Conservation (phyloP, 2,329 filamentous ascomycete species). For the Alternaria sp. region DNA sequence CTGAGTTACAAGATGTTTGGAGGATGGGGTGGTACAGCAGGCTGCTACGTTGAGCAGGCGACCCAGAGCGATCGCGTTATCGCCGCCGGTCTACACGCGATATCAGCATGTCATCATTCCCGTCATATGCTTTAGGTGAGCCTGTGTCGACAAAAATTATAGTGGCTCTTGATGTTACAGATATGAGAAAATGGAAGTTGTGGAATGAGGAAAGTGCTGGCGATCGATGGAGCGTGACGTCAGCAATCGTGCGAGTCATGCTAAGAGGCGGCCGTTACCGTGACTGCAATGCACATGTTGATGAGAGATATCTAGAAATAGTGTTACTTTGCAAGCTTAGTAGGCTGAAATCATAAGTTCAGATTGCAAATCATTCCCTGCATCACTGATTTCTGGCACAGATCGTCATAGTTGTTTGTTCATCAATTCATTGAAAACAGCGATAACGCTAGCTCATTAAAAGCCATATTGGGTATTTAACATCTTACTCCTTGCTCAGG, state of each 20-base stretch:
- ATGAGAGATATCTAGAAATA: not conserved
- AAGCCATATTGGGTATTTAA: not conserved
- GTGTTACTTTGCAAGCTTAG: not conserved
- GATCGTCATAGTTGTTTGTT: not conserved
- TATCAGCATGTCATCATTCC: no score
- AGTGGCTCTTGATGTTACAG: no score
- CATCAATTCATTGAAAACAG: not conserved
- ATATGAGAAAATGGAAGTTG: no score
- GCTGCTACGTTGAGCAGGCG: no score
- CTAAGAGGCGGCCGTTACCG: not conserved
- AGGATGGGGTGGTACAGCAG: no score
- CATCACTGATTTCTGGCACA: not conserved
- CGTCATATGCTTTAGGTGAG: no score
- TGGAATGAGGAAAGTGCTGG: no score
- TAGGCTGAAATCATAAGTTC: not conserved
- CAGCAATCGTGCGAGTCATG: not conserved
- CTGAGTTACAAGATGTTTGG: no score
- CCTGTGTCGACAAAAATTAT: no score
- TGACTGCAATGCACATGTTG: not conserved
- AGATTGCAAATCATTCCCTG: not conserved
- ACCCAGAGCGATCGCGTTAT: no score
- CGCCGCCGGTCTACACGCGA: no score
- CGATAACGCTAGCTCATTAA: not conserved
- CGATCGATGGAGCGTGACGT: no score
- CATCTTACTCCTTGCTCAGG: constrained; percentile 37